Percentiles rank a stretch among this genome's conserved stretches.
Conservation (phyloP, 176 grass and related monocot species). For the Rhynchospora breviuscula region DNA sequence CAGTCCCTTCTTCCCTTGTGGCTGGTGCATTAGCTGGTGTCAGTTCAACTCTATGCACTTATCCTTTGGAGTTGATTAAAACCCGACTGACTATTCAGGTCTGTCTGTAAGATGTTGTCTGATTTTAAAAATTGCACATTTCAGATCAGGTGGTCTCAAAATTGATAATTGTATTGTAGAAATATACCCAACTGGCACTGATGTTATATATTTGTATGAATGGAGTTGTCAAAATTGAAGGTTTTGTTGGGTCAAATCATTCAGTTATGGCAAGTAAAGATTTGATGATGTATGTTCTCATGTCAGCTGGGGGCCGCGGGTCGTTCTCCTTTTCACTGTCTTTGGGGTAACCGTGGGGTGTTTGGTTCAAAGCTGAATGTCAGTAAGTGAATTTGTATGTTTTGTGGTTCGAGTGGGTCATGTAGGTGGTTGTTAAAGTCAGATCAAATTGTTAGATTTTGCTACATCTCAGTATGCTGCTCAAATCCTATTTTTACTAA, state of each 20-base stretch:
- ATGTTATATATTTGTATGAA: not conserved
- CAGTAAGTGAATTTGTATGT: not conserved
- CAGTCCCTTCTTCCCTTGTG: slow-evolving; percentile 61
- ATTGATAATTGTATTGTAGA: not conserved
- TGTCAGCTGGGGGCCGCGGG: not conserved
- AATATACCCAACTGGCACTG: not conserved
- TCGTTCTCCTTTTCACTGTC: not conserved
- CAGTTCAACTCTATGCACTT: slow-evolving; percentile 94
- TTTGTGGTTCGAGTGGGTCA: not conserved
- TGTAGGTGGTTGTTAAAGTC: not conserved
- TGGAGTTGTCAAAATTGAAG: not conserved
- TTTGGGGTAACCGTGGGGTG: not conserved
- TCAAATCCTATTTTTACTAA: not conserved
- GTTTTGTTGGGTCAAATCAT: not conserved
- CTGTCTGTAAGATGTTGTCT: not conserved
- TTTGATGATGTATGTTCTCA: not conserved
- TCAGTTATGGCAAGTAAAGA: not conserved
- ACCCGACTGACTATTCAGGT: slow-evolving; percentile 97
- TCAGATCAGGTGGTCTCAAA: not conserved
- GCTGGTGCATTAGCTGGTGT: slow-evolving; percentile 95
- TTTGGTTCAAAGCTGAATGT: not conserved
- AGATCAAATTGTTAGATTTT: not conserved
- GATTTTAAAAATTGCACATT: not conserved
- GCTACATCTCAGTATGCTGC: not conserved
- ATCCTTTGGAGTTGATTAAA: slow-evolving; percentile 92